phyloP scores from a whole-genome alignment of 257 asterid species.

The Asclepias syriaca region DNA sequence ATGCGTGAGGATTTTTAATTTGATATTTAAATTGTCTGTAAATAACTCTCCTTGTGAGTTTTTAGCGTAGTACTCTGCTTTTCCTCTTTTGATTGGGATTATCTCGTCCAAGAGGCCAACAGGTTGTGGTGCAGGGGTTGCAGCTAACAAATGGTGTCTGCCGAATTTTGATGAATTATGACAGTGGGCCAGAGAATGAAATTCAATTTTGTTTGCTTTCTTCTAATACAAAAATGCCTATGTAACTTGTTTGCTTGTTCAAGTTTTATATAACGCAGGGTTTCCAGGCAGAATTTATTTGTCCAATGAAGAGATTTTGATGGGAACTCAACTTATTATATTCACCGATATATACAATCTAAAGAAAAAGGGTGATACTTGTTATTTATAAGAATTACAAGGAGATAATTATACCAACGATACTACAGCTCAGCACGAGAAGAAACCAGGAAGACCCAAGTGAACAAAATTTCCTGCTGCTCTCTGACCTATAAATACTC shows the following conservation, averaged over 20 bases:
- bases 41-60: background rate
- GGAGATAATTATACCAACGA: conserved; percentile 44
- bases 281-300: too few relatives aligned
- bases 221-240: too few relatives aligned
- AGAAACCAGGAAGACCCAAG: conserved; percentile 66
- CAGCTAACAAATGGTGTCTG: background rate
- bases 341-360: background rate
- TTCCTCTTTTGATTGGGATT: background rate
- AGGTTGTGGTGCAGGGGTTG: background rate
- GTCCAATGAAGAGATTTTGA: too few relatives aligned
- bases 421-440: conserved; percentile 48
- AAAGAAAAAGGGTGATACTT: background rate
- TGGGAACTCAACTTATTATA: background rate
- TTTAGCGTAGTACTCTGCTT: background rate
- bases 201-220: background rate
- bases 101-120: background rate
- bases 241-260: too few relatives aligned
- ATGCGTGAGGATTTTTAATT: conserved; percentile 66
- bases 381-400: conserved; percentile 24
- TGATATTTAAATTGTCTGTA: background rate
- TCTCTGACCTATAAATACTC: conserved; percentile 31
- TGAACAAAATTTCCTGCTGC: conserved; percentile 66
- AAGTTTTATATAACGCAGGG: too few relatives aligned
- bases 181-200: background rate
- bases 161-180: background rate